phyloP scores from a whole-genome alignment of 768 basidiomycete genomes.

The Leccinum disarticulatum region DNA sequence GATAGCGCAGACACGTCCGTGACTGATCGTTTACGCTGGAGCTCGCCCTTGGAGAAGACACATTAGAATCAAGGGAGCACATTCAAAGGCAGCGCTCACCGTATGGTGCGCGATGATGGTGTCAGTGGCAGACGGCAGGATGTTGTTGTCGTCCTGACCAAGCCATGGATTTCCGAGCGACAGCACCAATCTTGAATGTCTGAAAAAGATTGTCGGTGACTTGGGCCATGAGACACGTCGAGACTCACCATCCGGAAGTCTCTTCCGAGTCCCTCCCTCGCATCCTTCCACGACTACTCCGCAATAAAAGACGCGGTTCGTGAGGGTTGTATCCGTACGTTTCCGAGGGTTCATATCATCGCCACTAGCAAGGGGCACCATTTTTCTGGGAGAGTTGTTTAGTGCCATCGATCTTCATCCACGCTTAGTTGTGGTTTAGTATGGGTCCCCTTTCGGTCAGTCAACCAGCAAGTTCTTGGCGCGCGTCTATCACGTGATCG shows the following conservation, averaged over 20 bases:
- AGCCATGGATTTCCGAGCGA: constrained; percentile 71
- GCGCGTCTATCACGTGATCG: constrained; percentile 3
- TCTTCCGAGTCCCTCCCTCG: constrained; percentile 64
- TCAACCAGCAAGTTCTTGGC: not conserved
- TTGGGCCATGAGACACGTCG: not conserved
- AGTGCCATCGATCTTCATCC: constrained; percentile 52
- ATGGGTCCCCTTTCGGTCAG: not conserved
- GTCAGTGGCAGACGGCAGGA: constrained; percentile 43
- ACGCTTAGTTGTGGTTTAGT: constrained; percentile 5
- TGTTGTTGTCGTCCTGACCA: constrained; percentile 47
- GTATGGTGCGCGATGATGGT: constrained; percentile 38
- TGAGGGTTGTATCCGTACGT: constrained; percentile 44
- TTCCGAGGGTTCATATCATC: constrained; percentile 53
- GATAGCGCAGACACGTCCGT: constrained; percentile 65
- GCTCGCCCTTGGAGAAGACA: constrained; percentile 18
- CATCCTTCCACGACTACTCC: constrained; percentile 88
- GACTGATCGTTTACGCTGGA: constrained; percentile 52
- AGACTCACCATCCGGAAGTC: constrained; percentile 62
- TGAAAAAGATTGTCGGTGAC: constrained; percentile 31
- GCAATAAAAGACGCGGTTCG: constrained; percentile 84
- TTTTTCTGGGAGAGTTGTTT: constrained; percentile 69
- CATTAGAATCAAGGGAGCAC: constrained; percentile 13
- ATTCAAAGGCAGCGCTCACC: constrained; percentile 38
- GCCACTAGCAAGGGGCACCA: constrained; percentile 69
- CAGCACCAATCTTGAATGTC: constrained; percentile 78